Conservation (phyloP, 2,329 filamentous ascomycete genomes). For the Pseudovirgaria hyperparasitica region DNA sequence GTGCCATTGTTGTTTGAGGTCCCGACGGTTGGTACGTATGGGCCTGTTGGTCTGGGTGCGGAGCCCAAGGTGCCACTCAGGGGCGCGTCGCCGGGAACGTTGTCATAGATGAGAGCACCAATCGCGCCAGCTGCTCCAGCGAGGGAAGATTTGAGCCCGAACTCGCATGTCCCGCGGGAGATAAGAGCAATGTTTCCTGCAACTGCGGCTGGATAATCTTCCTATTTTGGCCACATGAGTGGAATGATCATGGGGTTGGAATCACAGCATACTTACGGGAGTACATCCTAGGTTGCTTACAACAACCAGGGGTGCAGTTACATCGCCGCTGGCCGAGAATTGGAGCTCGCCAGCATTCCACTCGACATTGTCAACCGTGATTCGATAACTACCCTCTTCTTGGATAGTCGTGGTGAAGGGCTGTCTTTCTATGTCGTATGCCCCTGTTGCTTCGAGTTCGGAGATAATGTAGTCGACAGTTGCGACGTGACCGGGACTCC, state of each 20-base stretch:
- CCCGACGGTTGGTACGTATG: conserved; percentile 56
- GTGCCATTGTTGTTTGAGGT: conserved; percentile 47
- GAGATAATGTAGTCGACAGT: conserved; percentile 25
- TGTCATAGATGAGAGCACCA: conserved; percentile 65
- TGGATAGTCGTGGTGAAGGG: conserved; percentile 13
- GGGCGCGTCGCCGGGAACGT: conserved; percentile 43
- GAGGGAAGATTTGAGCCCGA: conserved; percentile 55
- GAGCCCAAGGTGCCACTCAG: conserved; percentile 54
- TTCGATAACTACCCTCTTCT: conserved; percentile 10
- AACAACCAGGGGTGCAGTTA: conserved; percentile 13
- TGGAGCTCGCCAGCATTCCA: conserved; percentile 4
- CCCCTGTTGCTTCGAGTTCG: conserved; percentile 16
- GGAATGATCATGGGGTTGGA: not conserved
- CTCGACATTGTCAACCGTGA: conserved; percentile 10
- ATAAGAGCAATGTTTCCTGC: conserved; percentile 58
- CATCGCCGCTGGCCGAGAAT: conserved; percentile 15
- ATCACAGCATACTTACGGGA: conserved; percentile 12
- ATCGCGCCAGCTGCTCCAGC: conserved; percentile 58
- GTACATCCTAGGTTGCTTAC: conserved; percentile 20
- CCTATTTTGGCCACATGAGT: conserved; percentile 9
- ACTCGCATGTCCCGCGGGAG: conserved; percentile 55
- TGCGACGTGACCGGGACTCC: conserved; percentile 24
- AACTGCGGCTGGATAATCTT: conserved; percentile 49
- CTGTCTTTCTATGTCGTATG: conserved; percentile 24
- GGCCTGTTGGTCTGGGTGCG: conserved; percentile 37